Evolutionary conservation across 345 rosid species (phyloP).

Genomic region (Eucalyptus pauciflora): DNA sequence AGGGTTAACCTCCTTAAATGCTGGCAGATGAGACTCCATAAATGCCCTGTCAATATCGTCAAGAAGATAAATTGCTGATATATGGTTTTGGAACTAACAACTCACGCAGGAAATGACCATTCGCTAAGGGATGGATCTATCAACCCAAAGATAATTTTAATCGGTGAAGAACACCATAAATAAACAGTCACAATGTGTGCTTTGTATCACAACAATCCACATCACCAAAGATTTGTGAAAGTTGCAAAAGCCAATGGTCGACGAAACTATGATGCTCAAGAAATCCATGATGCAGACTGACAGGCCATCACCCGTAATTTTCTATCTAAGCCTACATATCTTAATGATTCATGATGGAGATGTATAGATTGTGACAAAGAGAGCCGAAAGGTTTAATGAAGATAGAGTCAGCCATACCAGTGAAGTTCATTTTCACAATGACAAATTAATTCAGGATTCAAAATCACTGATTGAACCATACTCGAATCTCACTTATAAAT

Average conservation of each 20-base stretch:
- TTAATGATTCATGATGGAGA: not conserved
- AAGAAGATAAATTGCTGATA: not conserved
- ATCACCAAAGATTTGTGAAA: not conserved
- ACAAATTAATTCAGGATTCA: not conserved
- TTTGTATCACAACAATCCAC: not conserved
- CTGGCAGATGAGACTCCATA: constrained; percentile 68
- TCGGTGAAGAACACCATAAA: not conserved
- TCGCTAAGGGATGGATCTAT: not conserved
- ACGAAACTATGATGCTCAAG: not conserved
- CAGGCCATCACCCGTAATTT: not conserved
- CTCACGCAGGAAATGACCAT: not conserved
- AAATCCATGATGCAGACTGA: not conserved
- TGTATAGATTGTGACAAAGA: not conserved
- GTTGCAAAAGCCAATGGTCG: not conserved
- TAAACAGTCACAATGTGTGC: not conserved
- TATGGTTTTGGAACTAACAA: not conserved
- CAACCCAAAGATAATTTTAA: not conserved
- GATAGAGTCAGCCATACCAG: not conserved
- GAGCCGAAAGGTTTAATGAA: not conserved
- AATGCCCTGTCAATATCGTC: constrained; percentile 41
- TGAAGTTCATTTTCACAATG: not conserved
- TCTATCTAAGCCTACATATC: not conserved
- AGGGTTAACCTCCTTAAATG: constrained; percentile 56
- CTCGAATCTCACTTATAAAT: not conserved
- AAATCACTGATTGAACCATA: not conserved